Base-by-base conservation (phyloP, 768 basidiomycete genomes). In the Cystobasidium onofrii region DNA sequence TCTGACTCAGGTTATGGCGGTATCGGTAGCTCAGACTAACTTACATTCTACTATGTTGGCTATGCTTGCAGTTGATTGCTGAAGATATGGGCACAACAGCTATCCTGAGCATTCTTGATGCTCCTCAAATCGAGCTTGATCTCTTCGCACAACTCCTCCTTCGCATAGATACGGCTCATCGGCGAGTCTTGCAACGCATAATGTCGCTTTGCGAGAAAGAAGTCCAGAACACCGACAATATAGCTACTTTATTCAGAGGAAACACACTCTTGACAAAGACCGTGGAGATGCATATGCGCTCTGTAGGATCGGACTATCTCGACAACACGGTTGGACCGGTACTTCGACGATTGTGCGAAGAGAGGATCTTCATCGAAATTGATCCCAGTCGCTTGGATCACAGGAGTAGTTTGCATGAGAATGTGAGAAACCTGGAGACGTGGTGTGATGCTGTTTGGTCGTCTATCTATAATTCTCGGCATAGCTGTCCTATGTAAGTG, bases 381-480 rank as follows among this genome's bases (percentile, higher is more conserved):
- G 90, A 92, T 80, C 89, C 90, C 17, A 82, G 85, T 75, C 87
- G 55, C 88, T 71, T 46, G 77, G 64, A 74, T 69, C 13, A 39
- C 13, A 23, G 60, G 20, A 25, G 66, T 73, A 84, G 86, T 55
- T 82, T 87, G 29, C 88, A 89, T 73, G 85, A 85, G 36, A 88
- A 87, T 74, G 85, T 88, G 6, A 88, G 89, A 34, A 84, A 84
- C 50, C 84, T 94, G 50, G 86, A 88, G 4, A 83, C 86, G 63
- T 93, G 91, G 90, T 90, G 88, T 80, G 84, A 85, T 72, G 87
- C 88, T 76, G 86, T 91, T 76, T 92, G 91, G 91, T 85, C 85
- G 52, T 85, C 88, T 63, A 92, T 94, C 64, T 91, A 91, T 80
- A 85, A 86, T 29, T 87, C 86, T 33, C 84, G 90, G 66, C 81